phyloP scores from a whole-genome alignment of 73 alveolate species.

The Tetrahymena malaccensis region DNA sequence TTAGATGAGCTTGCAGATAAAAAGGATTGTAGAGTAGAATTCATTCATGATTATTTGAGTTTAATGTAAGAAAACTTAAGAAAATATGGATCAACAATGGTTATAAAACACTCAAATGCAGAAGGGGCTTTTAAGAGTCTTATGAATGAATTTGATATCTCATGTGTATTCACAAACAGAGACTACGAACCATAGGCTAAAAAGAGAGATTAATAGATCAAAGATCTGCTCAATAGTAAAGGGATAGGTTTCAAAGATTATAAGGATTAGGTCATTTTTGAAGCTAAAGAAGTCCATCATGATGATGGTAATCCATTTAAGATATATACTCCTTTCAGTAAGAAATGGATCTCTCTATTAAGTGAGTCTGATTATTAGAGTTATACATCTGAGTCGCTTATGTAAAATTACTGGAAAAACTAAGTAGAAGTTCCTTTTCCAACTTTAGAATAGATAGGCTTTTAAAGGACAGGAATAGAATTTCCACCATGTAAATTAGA shows the following conservation, averaged over 20 bases:
- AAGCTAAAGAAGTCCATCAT: background rate
- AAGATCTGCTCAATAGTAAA: background rate
- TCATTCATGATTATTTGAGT: background rate
- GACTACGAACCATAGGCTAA: background rate
- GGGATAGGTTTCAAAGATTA: background rate
- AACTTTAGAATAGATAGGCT: background rate
- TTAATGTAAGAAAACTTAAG: background rate
- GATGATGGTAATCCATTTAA: background rate
- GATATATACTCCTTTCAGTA: background rate
- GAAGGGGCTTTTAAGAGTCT: background rate
- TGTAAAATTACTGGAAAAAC: background rate
- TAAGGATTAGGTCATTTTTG: background rate
- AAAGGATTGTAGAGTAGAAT: background rate
- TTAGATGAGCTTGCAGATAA: background rate
- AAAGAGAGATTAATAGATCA: background rate
- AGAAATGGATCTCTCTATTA: background rate
- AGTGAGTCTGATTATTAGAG: background rate
- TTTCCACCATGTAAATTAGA: background rate
- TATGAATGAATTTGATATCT: background rate
- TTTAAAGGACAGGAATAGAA: background rate
- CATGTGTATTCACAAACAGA: background rate
- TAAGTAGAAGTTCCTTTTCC: background rate
- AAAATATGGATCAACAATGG: background rate
- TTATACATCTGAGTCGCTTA: background rate
- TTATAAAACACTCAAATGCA: background rate